Base-by-base conservation (phyloP, 2,329 filamentous ascomycete genomes). In the Colletotrichum karsti region DNA sequence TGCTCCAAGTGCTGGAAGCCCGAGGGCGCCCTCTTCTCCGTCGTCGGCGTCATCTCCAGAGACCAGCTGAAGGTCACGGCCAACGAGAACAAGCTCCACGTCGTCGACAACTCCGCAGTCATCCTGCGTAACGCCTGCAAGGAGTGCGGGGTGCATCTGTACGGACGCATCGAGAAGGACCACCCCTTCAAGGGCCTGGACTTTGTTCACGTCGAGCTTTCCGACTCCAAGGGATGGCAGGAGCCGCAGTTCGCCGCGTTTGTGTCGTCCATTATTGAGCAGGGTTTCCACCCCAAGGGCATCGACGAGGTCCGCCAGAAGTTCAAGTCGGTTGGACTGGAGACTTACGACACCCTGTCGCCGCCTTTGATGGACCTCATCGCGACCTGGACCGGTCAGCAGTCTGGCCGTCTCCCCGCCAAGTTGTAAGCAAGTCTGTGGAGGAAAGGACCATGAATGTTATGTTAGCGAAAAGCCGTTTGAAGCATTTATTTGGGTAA, bases 1-100 rank as follows among this genome's bases (percentile, higher is more conserved):
- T 92, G 90, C 80, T 91, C 89, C 61, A 90, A 92, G 77, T 92
- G 90, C 85, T 92, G 89, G 89, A 92, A 92, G 78, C 90, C 90
- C 5, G 65, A 78, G 2, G 88, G 88, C 30, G 83, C 89, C 1
- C 84, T 92, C 69, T 92, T 92, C 83, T 87, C 87, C 68, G 74
- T 92, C 72, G 84, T 92, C 53, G 90, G 80, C 65, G 90, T 92
- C 59, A 78, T 92, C 3, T 85, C 90, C 6, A 76, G 78, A 7
- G 84, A 87, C 57, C 82, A 87, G 57, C 69, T 92, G 53, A 73
- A 74, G 20, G 87, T 92, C 18, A 87, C 87, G 0, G 85, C 88
- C 73, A 87, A 90, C 78, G 81, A 55, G 15, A 71, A 84, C 67
- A 92, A 92, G 78, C 83, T 92, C 2, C 35, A 76, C 51, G 75